A percentile compares a stretch with the other conserved stretches of the same genome.
Evolutionary conservation across 176 grass and related monocot genomes (phyloP).

Genomic region (Juncus effusus): DNA sequence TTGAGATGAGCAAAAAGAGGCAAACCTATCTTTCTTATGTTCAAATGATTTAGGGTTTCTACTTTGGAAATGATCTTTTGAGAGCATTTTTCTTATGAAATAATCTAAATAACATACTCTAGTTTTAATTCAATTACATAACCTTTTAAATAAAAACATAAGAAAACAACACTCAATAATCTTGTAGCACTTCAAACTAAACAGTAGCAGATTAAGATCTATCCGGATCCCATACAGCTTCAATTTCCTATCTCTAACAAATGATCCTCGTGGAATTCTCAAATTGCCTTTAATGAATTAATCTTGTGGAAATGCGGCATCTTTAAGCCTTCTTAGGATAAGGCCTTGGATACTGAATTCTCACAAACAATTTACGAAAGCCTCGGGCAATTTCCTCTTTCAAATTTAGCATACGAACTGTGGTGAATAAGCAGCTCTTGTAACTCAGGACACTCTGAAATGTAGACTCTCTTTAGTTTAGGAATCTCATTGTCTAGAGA

Average conservation of each 20-base stretch:
- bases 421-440: constrained; percentile 11
- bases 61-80: too few species aligned
- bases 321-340: too few species aligned
- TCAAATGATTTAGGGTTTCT: too few species aligned
- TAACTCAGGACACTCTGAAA: constrained; percentile 27
- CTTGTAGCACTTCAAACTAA: background rate
- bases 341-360: too few species aligned
- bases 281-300: background rate
- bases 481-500: constrained; percentile 25
- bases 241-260: constrained; percentile 1
- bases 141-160: too few species aligned
- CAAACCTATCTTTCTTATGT: too few species aligned
- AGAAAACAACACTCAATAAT: too few species aligned
- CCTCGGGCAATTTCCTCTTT: constrained; percentile 19
- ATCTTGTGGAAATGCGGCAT: background rate
- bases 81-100: too few species aligned
- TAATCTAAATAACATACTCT: too few species aligned
- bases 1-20: too few species aligned
- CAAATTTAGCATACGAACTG: constrained; percentile 16
- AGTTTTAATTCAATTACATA: too few species aligned
- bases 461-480: constrained; percentile 17
- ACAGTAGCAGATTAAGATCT: background rate
- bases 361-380: constrained; percentile 9
- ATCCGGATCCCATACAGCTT: background rate
- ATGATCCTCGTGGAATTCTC: background rate